Percentiles rank a stretch among this genome's conserved stretches.
phyloP scores from a whole-genome alignment of 1,284 basidiomycete species.

The Stygiomarasmius scandens region DNA sequence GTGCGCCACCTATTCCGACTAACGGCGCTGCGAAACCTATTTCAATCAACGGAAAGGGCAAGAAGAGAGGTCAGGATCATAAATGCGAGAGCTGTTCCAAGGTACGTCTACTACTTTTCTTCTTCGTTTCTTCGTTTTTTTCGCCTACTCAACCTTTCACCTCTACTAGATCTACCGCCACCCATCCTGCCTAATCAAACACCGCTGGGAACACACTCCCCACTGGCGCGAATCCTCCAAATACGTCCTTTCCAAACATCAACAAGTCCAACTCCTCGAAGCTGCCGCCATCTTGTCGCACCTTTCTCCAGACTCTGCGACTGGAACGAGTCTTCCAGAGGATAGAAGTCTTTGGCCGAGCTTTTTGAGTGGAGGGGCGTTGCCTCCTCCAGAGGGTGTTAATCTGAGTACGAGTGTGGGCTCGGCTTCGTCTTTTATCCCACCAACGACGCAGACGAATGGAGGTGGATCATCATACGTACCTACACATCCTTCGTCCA shows the following conservation, averaged over 20 bases:
- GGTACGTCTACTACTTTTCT: constrained; percentile 48
- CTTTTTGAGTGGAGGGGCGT: constrained; percentile 69
- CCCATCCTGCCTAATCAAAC: constrained; percentile 93
- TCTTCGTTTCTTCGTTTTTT: background rate
- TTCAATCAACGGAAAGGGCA: constrained; percentile 48
- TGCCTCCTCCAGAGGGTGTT: constrained; percentile 24
- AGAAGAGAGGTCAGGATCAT: constrained; percentile 84
- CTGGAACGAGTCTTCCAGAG: constrained; percentile 83
- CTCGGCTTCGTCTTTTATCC: background rate
- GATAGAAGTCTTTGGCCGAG: constrained; percentile 89
- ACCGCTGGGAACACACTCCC: constrained; percentile 96
- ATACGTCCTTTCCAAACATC: constrained; percentile 94
- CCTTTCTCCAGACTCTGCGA: constrained; percentile 64
- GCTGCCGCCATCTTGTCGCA: constrained; percentile 95
- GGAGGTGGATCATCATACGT: background rate
- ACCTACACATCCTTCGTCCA: constrained; percentile 27
- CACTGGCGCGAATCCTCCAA: constrained; percentile 98
- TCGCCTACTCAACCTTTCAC: constrained; percentile 17
- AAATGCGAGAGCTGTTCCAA: constrained; percentile 93
- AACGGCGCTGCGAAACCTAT: constrained; percentile 34
- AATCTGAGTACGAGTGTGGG: constrained; percentile 21
- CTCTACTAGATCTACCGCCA: constrained; percentile 82
- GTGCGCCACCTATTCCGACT: background rate
- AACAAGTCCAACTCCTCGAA: constrained; percentile 97
- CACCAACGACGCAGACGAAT: background rate